These are phyloP conservation scores for Fraxinus excelsior DNA, from an alignment of 257 asterid species.

Conservation along the genomic window DNA sequence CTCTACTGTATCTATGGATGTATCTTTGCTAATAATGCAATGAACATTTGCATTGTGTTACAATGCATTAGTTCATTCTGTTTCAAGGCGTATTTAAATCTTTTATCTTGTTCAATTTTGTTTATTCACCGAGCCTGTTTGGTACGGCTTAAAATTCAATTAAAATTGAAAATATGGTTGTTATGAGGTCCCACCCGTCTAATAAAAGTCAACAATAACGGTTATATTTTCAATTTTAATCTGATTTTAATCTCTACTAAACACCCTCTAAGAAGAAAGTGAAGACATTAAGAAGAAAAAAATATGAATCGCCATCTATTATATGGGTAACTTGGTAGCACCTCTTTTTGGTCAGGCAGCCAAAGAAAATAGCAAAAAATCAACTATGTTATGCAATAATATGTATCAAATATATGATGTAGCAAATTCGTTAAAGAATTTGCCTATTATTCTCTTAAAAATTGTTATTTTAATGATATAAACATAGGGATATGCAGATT, in stretches of 20 bases:
- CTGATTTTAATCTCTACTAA: too few species aligned
- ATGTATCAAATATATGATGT: background rate
- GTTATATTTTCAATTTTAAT: too few species aligned
- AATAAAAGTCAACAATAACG: too few species aligned
- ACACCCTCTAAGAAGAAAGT: too few species aligned
- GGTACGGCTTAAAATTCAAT: too few species aligned
- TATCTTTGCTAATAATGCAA: background rate
- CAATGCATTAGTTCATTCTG: background rate
- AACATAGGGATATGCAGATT: slow-evolving; percentile 16
- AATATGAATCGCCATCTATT: background rate
- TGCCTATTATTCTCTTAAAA: background rate
- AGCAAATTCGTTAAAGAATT: too few species aligned
- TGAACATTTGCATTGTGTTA: background rate
- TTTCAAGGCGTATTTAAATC: too few species aligned
- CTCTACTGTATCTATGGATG: background rate
- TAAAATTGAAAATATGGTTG: too few species aligned
- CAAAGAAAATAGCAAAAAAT: background rate
- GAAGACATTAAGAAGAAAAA: background rate
- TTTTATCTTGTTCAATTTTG: too few species aligned
- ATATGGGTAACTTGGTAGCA: background rate
- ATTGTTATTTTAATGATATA: background rate
- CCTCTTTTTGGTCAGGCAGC: background rate
- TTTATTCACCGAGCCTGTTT: too few species aligned
- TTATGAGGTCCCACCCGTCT: too few species aligned
- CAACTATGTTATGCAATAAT: background rate